Percentiles rank a stretch among this genome's conserved stretches.
phyloP scores from a whole-genome alignment of 2,329 filamentous ascomycete species.

The Aspergillus cejpii region DNA sequence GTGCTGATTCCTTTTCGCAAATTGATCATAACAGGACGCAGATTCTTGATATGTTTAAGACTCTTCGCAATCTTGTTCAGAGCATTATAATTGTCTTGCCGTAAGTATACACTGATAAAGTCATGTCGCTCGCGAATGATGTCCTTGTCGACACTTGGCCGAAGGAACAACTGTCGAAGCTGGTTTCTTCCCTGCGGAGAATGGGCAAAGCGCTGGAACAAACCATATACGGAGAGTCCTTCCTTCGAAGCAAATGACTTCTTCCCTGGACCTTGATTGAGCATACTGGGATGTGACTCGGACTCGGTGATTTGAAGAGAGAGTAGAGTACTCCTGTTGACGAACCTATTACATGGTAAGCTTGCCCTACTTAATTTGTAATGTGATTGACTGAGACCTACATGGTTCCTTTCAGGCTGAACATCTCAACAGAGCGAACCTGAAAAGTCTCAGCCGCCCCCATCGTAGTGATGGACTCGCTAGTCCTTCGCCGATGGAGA shows the following conservation, averaged over 20 bases:
- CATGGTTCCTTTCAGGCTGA: conserved; percentile 60
- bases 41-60: conserved; percentile 67
- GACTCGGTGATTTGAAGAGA: conserved; percentile 80
- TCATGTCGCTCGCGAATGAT: conserved; percentile 66
- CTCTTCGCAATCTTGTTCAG: conserved; percentile 53
- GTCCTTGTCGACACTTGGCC: conserved; percentile 63
- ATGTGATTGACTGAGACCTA: conserved; percentile 23
- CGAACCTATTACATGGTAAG: conserved; percentile 54
- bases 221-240: conserved; percentile 72
- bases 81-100: conserved; percentile 57
- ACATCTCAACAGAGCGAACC: conserved; percentile 64
- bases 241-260: conserved; percentile 64
- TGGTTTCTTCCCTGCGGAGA: conserved; percentile 71
- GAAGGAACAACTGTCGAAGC: conserved; percentile 73
- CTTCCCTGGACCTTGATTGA: conserved; percentile 63
- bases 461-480: conserved; percentile 56
- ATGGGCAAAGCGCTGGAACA: conserved; percentile 67
- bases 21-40: conserved; percentile 60
- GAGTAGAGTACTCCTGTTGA: conserved; percentile 71
- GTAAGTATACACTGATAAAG: conserved; percentile 60
- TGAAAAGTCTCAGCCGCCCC: conserved; percentile 51
- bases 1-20: conserved; percentile 70
- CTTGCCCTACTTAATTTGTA: not conserved
- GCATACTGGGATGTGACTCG: conserved; percentile 74
- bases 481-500: conserved; percentile 61